Base-by-base conservation (phyloP, 2,329 filamentous ascomycete genomes). In the Celoporthe dispersa region DNA sequence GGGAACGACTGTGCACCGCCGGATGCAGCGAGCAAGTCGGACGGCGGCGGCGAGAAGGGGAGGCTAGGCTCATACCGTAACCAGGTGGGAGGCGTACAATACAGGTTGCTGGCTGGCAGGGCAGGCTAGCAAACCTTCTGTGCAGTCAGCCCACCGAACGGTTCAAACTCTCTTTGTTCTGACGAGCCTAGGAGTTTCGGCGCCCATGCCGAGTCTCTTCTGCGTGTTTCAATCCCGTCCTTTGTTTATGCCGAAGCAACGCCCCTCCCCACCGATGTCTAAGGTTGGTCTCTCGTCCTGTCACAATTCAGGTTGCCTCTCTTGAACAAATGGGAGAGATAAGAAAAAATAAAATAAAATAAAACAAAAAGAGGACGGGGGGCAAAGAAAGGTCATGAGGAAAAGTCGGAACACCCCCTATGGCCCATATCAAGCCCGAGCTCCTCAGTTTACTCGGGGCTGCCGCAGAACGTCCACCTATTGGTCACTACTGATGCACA, bases 191-290 rank as follows among this genome's bases (percentile, higher is more conserved):
- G 25, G 55, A 2, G 28, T 48, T 44, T 67, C 65, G 65, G 65
- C 3, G 48, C 22, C 55, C 31, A 62, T 41, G 31, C 57, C 66
- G 66, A 60, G 35, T 57, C 55, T 37, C 55, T 55, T 37, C 55
- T 55, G 37, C 51, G 55, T 55, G 66, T 53, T 61, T 67, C 57
- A 37, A 61, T 62, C 66, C 37, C 57, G 41, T 62, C 44, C 39
- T 51, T 67, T 67, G 65, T 51, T 67, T 61, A 62, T 67, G 66
- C 66, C 39, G 33, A 35, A 48, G 44, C 44, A n/a, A n/a, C 22
- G 44, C 44, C 28, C 31, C 31, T 31, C 44, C 25, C 25, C 12
- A 28, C 44, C 7, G 7, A n/a, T 37, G 31, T 53, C 28, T 31
- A n/a, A 14, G 59, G 22, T 11, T 62, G 59, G 41, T 25, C 22